Conservation (phyloP, 2,329 filamentous ascomycete species). For the Exophiala bonariae region DNA sequence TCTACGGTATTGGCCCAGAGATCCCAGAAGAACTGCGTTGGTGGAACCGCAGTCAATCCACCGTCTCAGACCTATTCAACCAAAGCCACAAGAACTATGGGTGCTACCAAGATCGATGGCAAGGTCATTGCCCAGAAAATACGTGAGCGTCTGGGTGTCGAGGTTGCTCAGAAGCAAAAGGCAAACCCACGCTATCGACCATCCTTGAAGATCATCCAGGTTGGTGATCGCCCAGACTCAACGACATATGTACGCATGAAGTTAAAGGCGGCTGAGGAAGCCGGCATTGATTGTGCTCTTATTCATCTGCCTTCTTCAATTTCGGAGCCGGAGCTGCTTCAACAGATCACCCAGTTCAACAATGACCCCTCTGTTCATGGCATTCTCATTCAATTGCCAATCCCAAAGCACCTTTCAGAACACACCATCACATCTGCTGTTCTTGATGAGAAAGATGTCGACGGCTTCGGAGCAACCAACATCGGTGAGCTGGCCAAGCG, state of each 20-base stretch:
- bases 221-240: slow-evolving; percentile 90
- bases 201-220: slow-evolving; percentile 92
- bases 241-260: slow-evolving; percentile 99
- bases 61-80: too few relatives aligned
- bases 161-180: slow-evolving; percentile 80
- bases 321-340: slow-evolving; percentile 80
- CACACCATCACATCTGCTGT: slow-evolving; percentile 88
- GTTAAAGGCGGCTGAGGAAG: slow-evolving; percentile 93
- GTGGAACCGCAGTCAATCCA: too few relatives aligned
- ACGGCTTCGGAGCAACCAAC: slow-evolving; percentile 91
- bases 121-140: slow-evolving; percentile 92
- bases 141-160: slow-evolving; percentile 73
- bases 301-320: slow-evolving; percentile 80
- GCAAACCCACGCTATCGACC: slow-evolving; percentile 85
- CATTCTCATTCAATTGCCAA: slow-evolving; percentile 88
- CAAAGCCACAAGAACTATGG: slow-evolving; percentile 60
- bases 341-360: slow-evolving; percentile 79
- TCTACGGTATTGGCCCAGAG: too few relatives aligned
- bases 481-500: slow-evolving; percentile 97
- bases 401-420: slow-evolving; percentile 88
- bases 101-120: slow-evolving; percentile 89
- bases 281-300: slow-evolving; percentile 84
- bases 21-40: too few relatives aligned
- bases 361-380: slow-evolving; percentile 84
- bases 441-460: slow-evolving; percentile 92